phyloP scores from a whole-genome alignment of 805 yeast genomes.

The Jamesozyma lodderae region DNA sequence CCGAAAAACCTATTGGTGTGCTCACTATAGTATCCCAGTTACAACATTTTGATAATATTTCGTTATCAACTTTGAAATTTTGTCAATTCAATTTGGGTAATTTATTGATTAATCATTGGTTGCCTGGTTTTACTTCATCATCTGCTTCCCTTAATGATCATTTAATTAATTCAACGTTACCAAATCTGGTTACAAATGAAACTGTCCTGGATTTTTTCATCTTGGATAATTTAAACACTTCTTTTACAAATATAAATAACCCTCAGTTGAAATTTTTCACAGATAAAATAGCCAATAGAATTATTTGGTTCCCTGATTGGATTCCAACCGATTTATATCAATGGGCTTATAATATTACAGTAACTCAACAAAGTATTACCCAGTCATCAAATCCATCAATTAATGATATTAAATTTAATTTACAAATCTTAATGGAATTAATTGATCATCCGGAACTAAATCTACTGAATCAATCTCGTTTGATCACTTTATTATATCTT shows the following conservation, averaged over 20 bases:
- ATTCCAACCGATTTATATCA: constrained; percentile 7
- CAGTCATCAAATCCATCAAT: neutral
- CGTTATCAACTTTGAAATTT: constrained; percentile 7
- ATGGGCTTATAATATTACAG: constrained; percentile 3
- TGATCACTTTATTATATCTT: constrained; percentile 13
- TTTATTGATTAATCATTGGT: constrained; percentile 14
- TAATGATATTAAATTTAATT: constrained; percentile 8
- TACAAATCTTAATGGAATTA: constrained; percentile 26
- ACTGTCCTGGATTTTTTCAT: constrained; percentile 18
- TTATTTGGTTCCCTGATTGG: constrained; percentile 7
- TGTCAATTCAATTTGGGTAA: constrained; percentile 9
- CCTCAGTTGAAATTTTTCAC: constrained; percentile 3
- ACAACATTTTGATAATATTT: constrained; percentile 12
- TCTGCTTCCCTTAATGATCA: neutral
- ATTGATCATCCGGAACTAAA: constrained; percentile 28
- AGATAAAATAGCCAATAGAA: constrained; percentile 11
- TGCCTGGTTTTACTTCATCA: constrained; percentile 16
- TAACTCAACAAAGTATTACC: neutral
- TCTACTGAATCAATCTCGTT: constrained; percentile 18
- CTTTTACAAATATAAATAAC: constrained; percentile 3
- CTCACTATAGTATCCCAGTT: constrained; percentile 12
- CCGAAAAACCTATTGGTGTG: constrained; percentile 9
- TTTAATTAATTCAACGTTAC: neutral
- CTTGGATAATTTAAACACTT: constrained; percentile 7
- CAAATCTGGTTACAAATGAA: constrained; percentile 7